A percentile compares a stretch with the other conserved stretches of the same genome.
phyloP scores from a whole-genome alignment of 225 moss, liverwort and hornwort species.

The Thuidium tamariscinum region DNA sequence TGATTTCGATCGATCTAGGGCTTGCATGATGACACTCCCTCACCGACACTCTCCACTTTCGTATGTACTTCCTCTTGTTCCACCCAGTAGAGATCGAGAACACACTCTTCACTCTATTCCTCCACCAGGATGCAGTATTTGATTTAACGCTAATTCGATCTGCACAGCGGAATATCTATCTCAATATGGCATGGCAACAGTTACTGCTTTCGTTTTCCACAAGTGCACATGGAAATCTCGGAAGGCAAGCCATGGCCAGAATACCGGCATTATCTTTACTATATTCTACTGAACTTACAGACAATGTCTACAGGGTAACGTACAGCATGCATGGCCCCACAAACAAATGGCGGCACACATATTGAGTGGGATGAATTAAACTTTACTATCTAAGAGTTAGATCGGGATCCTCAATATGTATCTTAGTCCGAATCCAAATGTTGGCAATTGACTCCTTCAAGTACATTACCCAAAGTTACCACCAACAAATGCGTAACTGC shows the following conservation, averaged over 20 bases:
- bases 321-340: neutral
- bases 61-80: neutral
- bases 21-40: neutral
- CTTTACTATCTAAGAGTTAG: neutral
- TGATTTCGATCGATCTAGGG: neutral
- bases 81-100: neutral
- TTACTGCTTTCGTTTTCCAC: neutral
- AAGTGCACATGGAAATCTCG: neutral
- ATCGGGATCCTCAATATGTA: neutral
- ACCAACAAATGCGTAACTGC: neutral
- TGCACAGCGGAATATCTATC: neutral
- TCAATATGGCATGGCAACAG: neutral
- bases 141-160: neutral
- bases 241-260: neutral
- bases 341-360: neutral
- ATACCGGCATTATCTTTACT: neutral
- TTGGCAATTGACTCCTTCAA: neutral
- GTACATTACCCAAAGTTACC: neutral
- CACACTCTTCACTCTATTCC: neutral
- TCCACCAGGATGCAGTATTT: neutral
- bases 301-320: neutral
- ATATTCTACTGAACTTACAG: neutral
- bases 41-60: neutral
- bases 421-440: constrained; percentile 1
- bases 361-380: neutral